Conservation (phyloP, 306 rosid species). For the Cucumis hystrix region DNA sequence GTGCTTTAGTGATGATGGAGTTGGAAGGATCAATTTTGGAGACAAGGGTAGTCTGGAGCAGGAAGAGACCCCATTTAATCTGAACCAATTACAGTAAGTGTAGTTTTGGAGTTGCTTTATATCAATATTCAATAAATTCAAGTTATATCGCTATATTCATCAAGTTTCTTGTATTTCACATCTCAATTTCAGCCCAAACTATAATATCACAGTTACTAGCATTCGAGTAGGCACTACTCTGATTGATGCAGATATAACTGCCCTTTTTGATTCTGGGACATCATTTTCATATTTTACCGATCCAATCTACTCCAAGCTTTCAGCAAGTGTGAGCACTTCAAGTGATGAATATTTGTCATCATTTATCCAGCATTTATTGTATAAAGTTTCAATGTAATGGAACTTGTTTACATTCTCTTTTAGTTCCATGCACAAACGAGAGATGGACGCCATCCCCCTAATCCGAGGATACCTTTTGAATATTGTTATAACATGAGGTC, state of each 20-base stretch:
- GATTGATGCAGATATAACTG: constrained; percentile 48
- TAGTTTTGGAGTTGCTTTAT: constrained; percentile 31
- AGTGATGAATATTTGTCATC: background rate
- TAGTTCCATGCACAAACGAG: constrained; percentile 70
- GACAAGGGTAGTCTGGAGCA: constrained; percentile 88
- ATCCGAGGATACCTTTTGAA: constrained; percentile 78
- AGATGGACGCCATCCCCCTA: constrained; percentile 46
- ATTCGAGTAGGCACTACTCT: constrained; percentile 60
- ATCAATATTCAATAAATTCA: constrained; percentile 15
- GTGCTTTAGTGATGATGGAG: constrained; percentile 87
- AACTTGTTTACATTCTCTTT: constrained; percentile 7
- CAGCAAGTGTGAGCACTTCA: constrained; percentile 50
- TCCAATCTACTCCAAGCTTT: constrained; percentile 50
- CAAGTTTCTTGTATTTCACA: constrained; percentile 5
- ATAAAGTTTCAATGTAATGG: background rate
- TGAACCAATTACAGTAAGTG: constrained; percentile 76
- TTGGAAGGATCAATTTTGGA: constrained; percentile 88
- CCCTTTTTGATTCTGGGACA: constrained; percentile 89
- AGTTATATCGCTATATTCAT: constrained; percentile 2
- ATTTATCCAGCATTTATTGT: constrained; percentile 4
- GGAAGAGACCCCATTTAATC: constrained; percentile 73
- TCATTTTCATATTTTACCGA: constrained; percentile 81
- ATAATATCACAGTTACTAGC: constrained; percentile 66
- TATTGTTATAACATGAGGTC: constrained; percentile 92
- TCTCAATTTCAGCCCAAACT: constrained; percentile 63